Evolutionary conservation across 1,284 basidiomycete genomes (phyloP).

Genomic region (Naganishia liquefaciens): DNA sequence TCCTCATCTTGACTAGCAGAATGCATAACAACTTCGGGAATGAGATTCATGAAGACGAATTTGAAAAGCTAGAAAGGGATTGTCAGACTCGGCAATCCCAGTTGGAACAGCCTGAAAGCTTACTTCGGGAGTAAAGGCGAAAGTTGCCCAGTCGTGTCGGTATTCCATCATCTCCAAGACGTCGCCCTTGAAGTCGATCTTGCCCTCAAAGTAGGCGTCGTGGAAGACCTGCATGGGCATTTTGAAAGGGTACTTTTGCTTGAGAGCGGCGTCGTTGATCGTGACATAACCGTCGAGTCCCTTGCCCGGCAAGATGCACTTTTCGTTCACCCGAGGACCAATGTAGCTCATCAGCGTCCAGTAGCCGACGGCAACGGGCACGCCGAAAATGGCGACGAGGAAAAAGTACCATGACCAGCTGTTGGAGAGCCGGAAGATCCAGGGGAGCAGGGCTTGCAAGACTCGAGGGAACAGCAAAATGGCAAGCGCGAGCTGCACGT

Average conservation of each 20-base stretch:
- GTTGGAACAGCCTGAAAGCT: slow-evolving; percentile 19
- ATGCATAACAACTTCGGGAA: slow-evolving; percentile 92
- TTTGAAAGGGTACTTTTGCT: slow-evolving; percentile 77
- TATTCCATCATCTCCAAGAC: slow-evolving; percentile 91
- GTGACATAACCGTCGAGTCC: slow-evolving; percentile 87
- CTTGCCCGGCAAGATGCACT: slow-evolving; percentile 80
- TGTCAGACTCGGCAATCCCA: not conserved
- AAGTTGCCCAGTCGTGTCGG: slow-evolving; percentile 92
- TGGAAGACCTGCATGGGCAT: slow-evolving; percentile 98
- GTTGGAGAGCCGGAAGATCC: slow-evolving; percentile 60
- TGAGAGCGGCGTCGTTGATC: slow-evolving; percentile 80
- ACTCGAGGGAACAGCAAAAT: slow-evolving; percentile 77
- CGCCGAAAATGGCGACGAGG: slow-evolving; percentile 69
- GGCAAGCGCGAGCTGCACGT: slow-evolving; percentile 73
- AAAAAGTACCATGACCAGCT: slow-evolving; percentile 72
- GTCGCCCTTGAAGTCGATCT: slow-evolving; percentile 96
- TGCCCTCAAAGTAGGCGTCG: slow-evolving; percentile 95
- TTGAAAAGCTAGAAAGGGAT: slow-evolving; percentile 72
- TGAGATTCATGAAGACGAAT: slow-evolving; percentile 83
- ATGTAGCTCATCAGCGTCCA: slow-evolving; percentile 85
- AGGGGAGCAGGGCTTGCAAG: slow-evolving; percentile 72
- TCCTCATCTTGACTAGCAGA: slow-evolving; percentile 88
- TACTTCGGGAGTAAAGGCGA: slow-evolving; percentile 61
- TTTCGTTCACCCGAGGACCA: slow-evolving; percentile 80
- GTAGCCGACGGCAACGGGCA: slow-evolving; percentile 81